Conservation (phyloP, 108 stramenopile genomes). For the Cyclotella distinguenda region DNA sequence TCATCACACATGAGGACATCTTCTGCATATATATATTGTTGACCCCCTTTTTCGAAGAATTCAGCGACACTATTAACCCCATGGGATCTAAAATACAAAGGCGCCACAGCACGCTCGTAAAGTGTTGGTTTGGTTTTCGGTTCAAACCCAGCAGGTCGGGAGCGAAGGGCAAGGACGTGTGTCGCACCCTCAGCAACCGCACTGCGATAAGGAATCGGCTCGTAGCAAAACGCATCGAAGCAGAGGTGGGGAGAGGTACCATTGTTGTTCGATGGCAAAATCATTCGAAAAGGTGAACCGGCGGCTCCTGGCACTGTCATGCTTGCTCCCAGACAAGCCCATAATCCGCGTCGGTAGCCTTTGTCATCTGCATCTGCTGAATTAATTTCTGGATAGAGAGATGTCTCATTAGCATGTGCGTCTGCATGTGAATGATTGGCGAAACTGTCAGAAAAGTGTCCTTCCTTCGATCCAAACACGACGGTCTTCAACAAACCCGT, state of each 20-base stretch:
- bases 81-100: slow-evolving; percentile 71
- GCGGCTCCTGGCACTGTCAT: slow-evolving; percentile 89
- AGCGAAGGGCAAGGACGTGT: slow-evolving; percentile 69
- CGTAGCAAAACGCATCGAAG: slow-evolving; percentile 86
- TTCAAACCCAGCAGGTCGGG: slow-evolving; percentile 57
- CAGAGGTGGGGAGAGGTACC: slow-evolving; percentile 19
- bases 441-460: slow-evolving; percentile 48
- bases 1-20: slow-evolving; percentile 73
- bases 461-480: slow-evolving; percentile 65
- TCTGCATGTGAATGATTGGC: slow-evolving; percentile 11
- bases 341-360: slow-evolving; percentile 59
- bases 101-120: slow-evolving; percentile 72
- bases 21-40: slow-evolving; percentile 81
- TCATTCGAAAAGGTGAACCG: slow-evolving; percentile 60
- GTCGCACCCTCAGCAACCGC: slow-evolving; percentile 82
- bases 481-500: slow-evolving; percentile 53
- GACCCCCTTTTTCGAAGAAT: slow-evolving; percentile 77
- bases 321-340: slow-evolving; percentile 72
- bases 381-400: slow-evolving; percentile 28
- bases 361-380: slow-evolving; percentile 36
- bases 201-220: slow-evolving; percentile 75
- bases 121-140: slow-evolving; percentile 66
- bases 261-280: slow-evolving; percentile 26
- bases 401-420: slow-evolving; percentile 1
- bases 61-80: slow-evolving; percentile 58